A percentile compares a stretch with the other conserved stretches of the same genome.
phyloP scores from a whole-genome alignment of 2,329 filamentous ascomycete genomes.

The Knoxdaviesia proteae region DNA sequence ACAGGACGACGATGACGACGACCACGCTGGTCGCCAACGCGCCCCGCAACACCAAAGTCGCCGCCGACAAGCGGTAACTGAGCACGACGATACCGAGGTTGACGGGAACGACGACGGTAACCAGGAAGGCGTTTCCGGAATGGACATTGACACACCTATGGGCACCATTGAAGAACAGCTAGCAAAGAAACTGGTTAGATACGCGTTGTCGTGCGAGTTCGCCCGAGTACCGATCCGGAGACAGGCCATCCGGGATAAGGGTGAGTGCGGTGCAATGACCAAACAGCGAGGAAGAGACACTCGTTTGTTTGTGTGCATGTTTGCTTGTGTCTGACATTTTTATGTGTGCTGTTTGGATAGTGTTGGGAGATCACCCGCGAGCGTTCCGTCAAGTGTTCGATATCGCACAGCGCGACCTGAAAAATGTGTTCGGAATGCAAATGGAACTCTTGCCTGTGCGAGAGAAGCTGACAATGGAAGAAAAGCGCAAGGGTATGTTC shows the following conservation, averaged over 20 bases:
- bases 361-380: constrained; percentile 48
- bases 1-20: too few relatives aligned
- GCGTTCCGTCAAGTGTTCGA: constrained; percentile 62
- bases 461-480: constrained; percentile 64
- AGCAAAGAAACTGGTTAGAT: constrained; percentile 47
- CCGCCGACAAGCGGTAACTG: not conserved
- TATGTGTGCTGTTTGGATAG: constrained; percentile 15
- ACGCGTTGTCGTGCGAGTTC: constrained; percentile 45
- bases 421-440: constrained; percentile 71
- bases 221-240: constrained; percentile 37
- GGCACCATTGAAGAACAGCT: constrained; percentile 27
- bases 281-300: not conserved
- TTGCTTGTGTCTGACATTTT: too few relatives aligned
- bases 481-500: constrained; percentile 49
- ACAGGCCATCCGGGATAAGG: constrained; percentile 42
- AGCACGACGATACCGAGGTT: constrained; percentile 9
- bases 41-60: too few relatives aligned
- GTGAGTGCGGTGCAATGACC: constrained; percentile 13
- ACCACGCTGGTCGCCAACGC: too few relatives aligned
- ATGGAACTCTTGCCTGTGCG: constrained; percentile 62
- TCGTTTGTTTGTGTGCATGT: too few relatives aligned
- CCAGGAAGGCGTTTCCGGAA: constrained; percentile 17
- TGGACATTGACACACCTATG: constrained; percentile 12
- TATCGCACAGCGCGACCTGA: constrained; percentile 51
- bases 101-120: constrained; percentile 8